Base-by-base conservation (phyloP, 1,284 basidiomycete genomes). In the Trichosporon sp. region DNA sequence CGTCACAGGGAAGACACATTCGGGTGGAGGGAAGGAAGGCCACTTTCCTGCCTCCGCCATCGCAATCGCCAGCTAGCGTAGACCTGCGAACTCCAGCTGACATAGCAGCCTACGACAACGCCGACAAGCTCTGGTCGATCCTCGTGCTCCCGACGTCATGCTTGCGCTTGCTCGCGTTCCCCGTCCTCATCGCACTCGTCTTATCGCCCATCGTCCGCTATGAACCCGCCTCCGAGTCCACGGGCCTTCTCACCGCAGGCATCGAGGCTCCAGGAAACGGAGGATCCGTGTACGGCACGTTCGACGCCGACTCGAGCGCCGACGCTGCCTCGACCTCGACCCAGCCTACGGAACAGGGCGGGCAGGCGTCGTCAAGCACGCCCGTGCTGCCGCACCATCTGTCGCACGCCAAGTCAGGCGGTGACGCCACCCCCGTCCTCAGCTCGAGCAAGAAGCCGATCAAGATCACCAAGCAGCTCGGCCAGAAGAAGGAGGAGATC, bases 401-500 rank as follows among this genome's bases (percentile, higher is more conserved):
- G 27, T 60, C 56, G 13, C 56, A 60, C 29, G 56, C 56, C 29
- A 60, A 60, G 27, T 60, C 56, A 6, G 56, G 56, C 56, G 56
- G 56, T 18, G 56, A 60, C n/a, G 56, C 18, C 56, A 60, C 62
- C 5, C 62, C 62, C 6, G 34, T 65, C 6, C 65, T 42, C 21
- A 44, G 34, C 32, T 62, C 68, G 18, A 47, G 70, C 67, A 47
- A 67, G 56, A 29, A 70, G 27, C 56, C 56, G 67, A 74, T 78
- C 66, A 72, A 66, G 29, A 80, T 82, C 34, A 76, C 75, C 32
- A 81, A 80, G 72, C 74, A 75, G 42, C 74, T 82, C 13, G 80
- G 80, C 2, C 71, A 72, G 62, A 75, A 75, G 62, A 72, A 77
- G 65, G 75, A 77, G 1, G 76, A 79, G 31, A 71, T 73, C 31